phyloP scores from a whole-genome alignment of 306 rosid genomes.

The Bauhinia variegata region DNA sequence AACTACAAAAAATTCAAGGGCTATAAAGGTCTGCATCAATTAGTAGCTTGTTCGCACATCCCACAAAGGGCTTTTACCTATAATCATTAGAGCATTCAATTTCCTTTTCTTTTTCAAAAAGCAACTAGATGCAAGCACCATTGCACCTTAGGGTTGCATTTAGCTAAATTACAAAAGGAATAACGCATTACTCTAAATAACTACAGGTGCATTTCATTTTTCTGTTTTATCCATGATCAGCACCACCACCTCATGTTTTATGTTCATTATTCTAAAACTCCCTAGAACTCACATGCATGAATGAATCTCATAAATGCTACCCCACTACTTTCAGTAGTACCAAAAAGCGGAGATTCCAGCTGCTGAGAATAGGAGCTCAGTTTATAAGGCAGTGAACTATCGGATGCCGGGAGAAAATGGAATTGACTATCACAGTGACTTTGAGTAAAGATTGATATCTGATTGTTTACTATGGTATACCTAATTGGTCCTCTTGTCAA shows the following conservation, averaged over 20 bases:
- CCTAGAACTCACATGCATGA: background rate
- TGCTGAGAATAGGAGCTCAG: background rate
- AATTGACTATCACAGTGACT: background rate
- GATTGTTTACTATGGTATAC: conserved; percentile 1
- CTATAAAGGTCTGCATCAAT: background rate
- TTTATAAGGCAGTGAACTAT: background rate
- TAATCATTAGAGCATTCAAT: background rate
- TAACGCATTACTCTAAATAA: background rate
- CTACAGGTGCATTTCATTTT: background rate
- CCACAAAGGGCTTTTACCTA: background rate
- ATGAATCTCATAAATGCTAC: background rate
- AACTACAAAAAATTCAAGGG: background rate
- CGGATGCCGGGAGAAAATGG: too few species aligned
- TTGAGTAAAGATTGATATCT: background rate
- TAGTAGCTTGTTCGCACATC: background rate
- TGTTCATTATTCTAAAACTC: conserved; percentile 8
- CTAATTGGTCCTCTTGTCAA: background rate
- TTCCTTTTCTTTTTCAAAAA: background rate
- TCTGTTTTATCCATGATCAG: conserved; percentile 11
- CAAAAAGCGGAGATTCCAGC: background rate
- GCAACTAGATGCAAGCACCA: background rate
- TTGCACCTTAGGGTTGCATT: background rate
- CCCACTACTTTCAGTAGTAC: background rate
- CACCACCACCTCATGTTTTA: background rate
- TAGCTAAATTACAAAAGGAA: background rate